Conservation (phyloP, 805 yeast species). For the Kodamaea lidongshanica region DNA sequence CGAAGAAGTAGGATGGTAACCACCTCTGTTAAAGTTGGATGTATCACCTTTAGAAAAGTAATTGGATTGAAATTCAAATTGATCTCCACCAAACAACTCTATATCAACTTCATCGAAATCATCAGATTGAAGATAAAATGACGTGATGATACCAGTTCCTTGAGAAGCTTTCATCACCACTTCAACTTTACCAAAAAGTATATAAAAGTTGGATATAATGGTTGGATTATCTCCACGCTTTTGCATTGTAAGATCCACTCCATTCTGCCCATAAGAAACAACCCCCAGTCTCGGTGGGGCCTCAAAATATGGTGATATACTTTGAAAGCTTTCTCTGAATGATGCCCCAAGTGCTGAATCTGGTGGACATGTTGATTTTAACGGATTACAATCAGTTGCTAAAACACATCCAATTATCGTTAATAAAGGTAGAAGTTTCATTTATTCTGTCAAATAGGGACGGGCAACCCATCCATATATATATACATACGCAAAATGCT, state of each 20-base stretch:
- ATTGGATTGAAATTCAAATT: slow-evolving; percentile 13
- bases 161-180: slow-evolving; percentile 12
- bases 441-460: too few relatives aligned
- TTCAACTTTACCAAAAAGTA: slow-evolving; percentile 14
- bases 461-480: too few relatives aligned
- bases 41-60: slow-evolving; percentile 13
- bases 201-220: slow-evolving; percentile 13
- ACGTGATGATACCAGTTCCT: slow-evolving; percentile 12
- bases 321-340: slow-evolving; percentile 23
- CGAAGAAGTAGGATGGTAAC: slow-evolving; percentile 48
- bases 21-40: slow-evolving; percentile 47
- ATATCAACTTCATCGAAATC: slow-evolving; percentile 15
- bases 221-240: slow-evolving; percentile 14
- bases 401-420: too few relatives aligned
- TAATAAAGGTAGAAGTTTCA: too few relatives aligned
- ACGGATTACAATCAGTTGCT: slow-evolving; percentile 23
- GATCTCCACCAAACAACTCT: slow-evolving; percentile 13
- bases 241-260: slow-evolving; percentile 10
- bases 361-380: slow-evolving; percentile 21
- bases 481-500: too few relatives aligned
- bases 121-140: slow-evolving; percentile 13
- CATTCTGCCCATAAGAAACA: slow-evolving; percentile 8
- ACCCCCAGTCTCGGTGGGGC: slow-evolving; percentile 8
- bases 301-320: slow-evolving; percentile 7
- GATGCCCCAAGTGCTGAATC: slow-evolving; percentile 26